Conservation (phyloP, 78 protist species). For the Fonticula alba region DNA sequence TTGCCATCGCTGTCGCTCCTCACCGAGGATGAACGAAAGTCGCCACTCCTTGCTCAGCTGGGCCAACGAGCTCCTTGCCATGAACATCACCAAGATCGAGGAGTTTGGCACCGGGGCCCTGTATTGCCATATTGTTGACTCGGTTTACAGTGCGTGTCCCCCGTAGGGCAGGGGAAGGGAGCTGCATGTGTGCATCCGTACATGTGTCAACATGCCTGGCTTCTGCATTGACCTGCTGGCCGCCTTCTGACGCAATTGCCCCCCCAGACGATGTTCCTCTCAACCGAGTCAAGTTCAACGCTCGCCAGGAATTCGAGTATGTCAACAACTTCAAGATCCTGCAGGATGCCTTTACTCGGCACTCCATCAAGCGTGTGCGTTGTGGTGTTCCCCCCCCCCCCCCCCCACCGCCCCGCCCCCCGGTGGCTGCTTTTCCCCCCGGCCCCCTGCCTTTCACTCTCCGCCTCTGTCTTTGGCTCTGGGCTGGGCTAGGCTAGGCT, state of each 20-base stretch:
- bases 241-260: conserved; percentile 1
- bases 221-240: neutral
- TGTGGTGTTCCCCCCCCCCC: too few species aligned
- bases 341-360: conserved; percentile 39
- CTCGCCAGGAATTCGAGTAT: conserved; percentile 65
- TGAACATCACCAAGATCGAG: conserved; percentile 51
- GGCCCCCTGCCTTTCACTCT: neutral
- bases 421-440: neutral
- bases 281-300: conserved; percentile 40
- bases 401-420: too few species aligned
- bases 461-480: too few species aligned
- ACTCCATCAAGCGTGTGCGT: conserved; percentile 24
- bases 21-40: too few species aligned
- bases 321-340: conserved; percentile 56
- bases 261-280: conserved; percentile 34
- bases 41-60: conserved; percentile 50
- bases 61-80: conserved; percentile 44
- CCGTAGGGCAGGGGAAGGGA: conserved; percentile 16
- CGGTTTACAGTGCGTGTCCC: neutral
- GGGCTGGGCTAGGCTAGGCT: too few species aligned
- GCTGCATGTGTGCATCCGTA: neutral
- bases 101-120: conserved; percentile 50
- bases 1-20: too few species aligned
- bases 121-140: conserved; percentile 42
- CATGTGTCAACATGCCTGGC: neutral